Evolutionary conservation across 2,329 filamentous ascomycete genomes (phyloP), one percentile per base, ranked within the genome.

Genomic region (Byssoonygena ceratinophila): DNA sequence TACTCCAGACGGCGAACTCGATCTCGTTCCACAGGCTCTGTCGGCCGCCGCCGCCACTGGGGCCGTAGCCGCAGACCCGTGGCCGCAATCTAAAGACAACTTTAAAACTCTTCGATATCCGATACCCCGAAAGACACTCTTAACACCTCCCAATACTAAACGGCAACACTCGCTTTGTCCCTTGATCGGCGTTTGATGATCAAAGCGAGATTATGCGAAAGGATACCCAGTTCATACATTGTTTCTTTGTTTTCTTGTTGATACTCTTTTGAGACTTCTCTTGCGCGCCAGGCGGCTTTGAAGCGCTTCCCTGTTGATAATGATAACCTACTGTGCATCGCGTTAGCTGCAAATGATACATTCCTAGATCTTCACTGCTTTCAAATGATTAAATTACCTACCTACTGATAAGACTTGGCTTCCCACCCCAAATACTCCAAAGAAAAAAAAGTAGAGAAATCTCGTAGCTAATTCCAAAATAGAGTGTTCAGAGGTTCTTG

Each of bases 401-500:
- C 47, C 27, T 43, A 16, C 12, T 32, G 32, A 43, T 39, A 7
- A 27, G n/a, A 45, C 12, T 18, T 4, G 8, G 8, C 16, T 39
- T 18, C 23, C 22, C 14, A 6, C 34, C 34, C 3, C 5, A 40
- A 40, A 18, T 25, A 29, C 39, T 18, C 39, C 32, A 27, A 27
- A 40, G 18, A 29, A 25, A 27, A 8, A 25, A 45, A 16, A 36
- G 16, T 16, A 16, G 18, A 18, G 16, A 27, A 27, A 45, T 27
- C 18, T 22, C 18, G 11, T 25, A 36, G 23, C 16, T 20, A 29
- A 29, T 46, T 37, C 18, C 37, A 16, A 20, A 51, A 12, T 34
- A 46, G 36, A 22, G 11, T 12, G 12, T 45, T 64, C 56, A 71
- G 59, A 70, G 62, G 57, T 71, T 71, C 18, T 57, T 55, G 58